phyloP scores from a whole-genome alignment of 495 filamentous ascomycete genomes.

The Mycothermus thermophilus region DNA sequence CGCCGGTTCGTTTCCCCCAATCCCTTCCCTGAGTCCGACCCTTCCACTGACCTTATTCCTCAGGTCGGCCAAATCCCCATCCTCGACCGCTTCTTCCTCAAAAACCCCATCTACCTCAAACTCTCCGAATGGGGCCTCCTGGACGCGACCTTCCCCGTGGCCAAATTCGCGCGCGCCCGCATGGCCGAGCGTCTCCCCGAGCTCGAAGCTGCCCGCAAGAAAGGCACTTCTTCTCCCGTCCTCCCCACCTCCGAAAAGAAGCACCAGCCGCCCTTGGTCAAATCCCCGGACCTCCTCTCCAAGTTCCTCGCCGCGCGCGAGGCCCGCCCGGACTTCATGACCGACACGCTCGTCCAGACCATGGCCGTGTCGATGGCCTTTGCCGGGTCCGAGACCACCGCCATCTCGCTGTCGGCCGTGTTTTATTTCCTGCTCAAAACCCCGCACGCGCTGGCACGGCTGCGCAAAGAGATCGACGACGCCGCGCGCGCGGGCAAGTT shows the following conservation, averaged over 20 bases:
- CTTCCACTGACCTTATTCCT: slow-evolving; percentile 8
- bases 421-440: slow-evolving; percentile 53
- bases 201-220: slow-evolving; percentile 1
- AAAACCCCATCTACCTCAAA: slow-evolving; percentile 44
- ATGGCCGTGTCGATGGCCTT: slow-evolving; percentile 55
- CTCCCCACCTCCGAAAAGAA: slow-evolving; percentile 24
- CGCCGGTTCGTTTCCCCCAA: slow-evolving; percentile 36
- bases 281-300: slow-evolving; percentile 44
- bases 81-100: slow-evolving; percentile 46
- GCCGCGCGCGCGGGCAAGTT: slow-evolving; percentile 35
- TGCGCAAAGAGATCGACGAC: slow-evolving; percentile 41
- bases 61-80: slow-evolving; percentile 49
- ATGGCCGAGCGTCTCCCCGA: slow-evolving; percentile 40
- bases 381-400: slow-evolving; percentile 49
- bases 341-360: slow-evolving; percentile 45
- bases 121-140: slow-evolving; percentile 34
- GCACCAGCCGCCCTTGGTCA: slow-evolving; percentile 24
- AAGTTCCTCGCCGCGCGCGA: slow-evolving; percentile 47
- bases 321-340: slow-evolving; percentile 53
- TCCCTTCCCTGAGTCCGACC: slow-evolving; percentile 17
- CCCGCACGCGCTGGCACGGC: slow-evolving; percentile 27
- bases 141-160: slow-evolving; percentile 48
- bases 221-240: slow-evolving; percentile 9
- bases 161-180: slow-evolving; percentile 43
- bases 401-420: slow-evolving; percentile 45